Evolutionary conservation across 129 eudicot species (phyloP), one percentile per base, ranked within the genome.

Genomic region (Chrysanthemum lavandulifolium): DNA sequence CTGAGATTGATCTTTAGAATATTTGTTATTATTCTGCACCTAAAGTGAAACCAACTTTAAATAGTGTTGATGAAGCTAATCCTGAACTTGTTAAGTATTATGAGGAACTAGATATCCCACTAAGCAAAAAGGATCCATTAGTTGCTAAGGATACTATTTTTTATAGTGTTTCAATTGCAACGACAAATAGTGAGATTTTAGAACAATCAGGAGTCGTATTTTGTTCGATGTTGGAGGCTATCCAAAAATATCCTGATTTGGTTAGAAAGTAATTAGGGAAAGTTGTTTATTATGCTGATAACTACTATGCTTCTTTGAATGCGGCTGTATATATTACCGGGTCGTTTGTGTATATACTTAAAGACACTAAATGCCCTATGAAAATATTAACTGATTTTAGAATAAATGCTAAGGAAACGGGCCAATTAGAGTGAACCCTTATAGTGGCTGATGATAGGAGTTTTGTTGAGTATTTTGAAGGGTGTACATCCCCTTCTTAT

Each of bases 271-370:
- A 94, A 77, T 67, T 94, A 56, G 99, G 97, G 13, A 94, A 77
- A 60, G 91, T 94, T 79, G 99, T 94, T 47, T 78, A 96, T 0
- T 53, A 88, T 53, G 97, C 88, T 79, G 99, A 94, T 75, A 94
- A 94, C 64, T 94, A 76, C 67, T 94, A 94, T 75, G 97, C 89
- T 58, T 91, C 99, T 76, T 80, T 94, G 75, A 94, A 94, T 75
- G 79, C 99, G 0, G 99, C 99, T 69, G 99, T 94, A 13, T 94
- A 90, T 78, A 94, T 96, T 80, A 97, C 90, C 72, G 99, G 99
- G 25, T 94, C 99, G 25, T 94, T 94, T 75, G 95, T 88, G 29
- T 94, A 94, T 67, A 83, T 94, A 60, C 99, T 97, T 0, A 90
- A 94, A 79, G 88, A 82, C 47, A 82, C 87, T 12, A 88, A 82